Evolutionary conservation across 176 grass and related monocot genomes (phyloP), one percentile per base, ranked within the genome.

Genomic region (Dendrocalamus sinicus): DNA sequence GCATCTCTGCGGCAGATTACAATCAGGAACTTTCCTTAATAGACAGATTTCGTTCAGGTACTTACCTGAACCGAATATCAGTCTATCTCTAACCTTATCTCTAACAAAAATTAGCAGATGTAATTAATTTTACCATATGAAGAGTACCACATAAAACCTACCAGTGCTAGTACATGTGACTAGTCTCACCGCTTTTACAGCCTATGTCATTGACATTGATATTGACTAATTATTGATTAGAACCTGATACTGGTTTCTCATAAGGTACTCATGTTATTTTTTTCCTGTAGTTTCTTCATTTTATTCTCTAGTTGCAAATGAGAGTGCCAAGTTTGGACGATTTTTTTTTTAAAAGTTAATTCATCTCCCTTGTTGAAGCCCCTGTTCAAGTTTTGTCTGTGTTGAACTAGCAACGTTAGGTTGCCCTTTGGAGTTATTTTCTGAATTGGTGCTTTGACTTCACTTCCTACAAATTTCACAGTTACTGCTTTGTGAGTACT

Each of bases 351-450:
- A n/a, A 53, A n/a, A 58, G 10, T 55, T 20, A 44, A 83, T 47
- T 40, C 13, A 41, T 84, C 39, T 6, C 67, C 37, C 35, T 77
- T 58, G 9, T 58, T 28, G 46, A 19, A 26, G 37, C 68, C 28
- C 35, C 30, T 77, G 71, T 75, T 85, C 46, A 67, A 26, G 37
- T 83, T 83, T 72, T 61, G 52, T 61, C 9, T 60, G 20, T 77
- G 22, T 39, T 63, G 45, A 73, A 70, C 59, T 72, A 54, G 30
- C 35, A 67, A 52, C 48, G 6, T 55, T 55, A 64, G 12, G 44
- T 52, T 67, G 14, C 46, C 16, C 14, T 76, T 43, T 40, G 16
- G 50, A 2, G n/a, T 62, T 86, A 13, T 64, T 62, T 54, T 62
- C 54, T 86, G 54, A 58, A 78, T 50, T 78, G 8, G 48, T 70